Percentiles rank a stretch among this genome's conserved stretches.
phyloP scores from a whole-genome alignment of 1,284 basidiomycete species.

The Sanguinoderma infundibulare region DNA sequence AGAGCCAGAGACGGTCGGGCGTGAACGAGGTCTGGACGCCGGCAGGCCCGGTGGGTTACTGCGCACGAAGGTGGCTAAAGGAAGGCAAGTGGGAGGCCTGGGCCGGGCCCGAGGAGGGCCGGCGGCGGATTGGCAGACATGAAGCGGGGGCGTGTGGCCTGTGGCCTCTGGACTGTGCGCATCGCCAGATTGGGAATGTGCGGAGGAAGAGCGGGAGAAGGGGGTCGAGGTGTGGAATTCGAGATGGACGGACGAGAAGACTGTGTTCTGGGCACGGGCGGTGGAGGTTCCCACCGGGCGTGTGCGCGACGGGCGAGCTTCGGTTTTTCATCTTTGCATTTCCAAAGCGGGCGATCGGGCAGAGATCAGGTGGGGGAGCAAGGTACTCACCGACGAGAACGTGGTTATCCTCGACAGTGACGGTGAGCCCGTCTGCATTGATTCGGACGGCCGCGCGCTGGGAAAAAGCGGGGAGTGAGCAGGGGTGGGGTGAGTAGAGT shows the following conservation, averaged over 20 bases:
- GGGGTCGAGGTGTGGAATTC: not conserved
- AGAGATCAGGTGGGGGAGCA: not conserved
- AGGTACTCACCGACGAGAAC: constrained; percentile 68
- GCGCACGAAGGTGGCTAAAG: constrained; percentile 10
- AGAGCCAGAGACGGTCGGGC: not conserved
- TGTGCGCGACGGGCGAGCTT: not conserved
- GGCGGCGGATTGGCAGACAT: not conserved
- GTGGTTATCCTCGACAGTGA: constrained; percentile 87
- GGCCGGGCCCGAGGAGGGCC: not conserved
- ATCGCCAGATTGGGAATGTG: constrained; percentile 5
- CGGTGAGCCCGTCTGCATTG: constrained; percentile 71
- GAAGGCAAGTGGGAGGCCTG: too few species aligned
- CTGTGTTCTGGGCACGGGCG: constrained; percentile 6
- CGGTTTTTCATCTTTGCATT: not conserved
- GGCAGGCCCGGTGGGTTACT: not conserved
- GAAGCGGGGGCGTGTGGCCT: not conserved
- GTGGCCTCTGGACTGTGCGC: not conserved
- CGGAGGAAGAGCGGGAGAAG: constrained; percentile 11
- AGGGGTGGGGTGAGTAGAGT: constrained; percentile 10
- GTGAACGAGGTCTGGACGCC: not conserved
- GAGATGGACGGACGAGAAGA: constrained; percentile 11
- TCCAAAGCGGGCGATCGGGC: not conserved
- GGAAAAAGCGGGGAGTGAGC: constrained; percentile 9
- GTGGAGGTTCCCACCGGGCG: not conserved
- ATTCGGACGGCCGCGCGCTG: constrained; percentile 84